phyloP scores from a whole-genome alignment of 1,139 yeast genomes.

The Yamadazyma sp. region DNA sequence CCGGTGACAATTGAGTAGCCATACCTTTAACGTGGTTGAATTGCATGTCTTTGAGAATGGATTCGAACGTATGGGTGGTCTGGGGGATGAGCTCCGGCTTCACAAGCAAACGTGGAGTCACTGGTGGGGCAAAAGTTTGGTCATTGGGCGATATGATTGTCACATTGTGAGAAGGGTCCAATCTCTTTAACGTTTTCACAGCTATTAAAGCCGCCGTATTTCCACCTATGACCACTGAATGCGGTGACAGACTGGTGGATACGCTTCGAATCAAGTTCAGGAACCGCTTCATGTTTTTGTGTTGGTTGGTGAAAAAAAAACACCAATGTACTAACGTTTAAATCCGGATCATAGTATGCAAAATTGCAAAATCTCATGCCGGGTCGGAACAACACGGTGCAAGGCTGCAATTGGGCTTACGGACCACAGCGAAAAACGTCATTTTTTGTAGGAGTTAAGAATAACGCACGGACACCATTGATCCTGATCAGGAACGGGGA shows the following conservation, averaged over 20 bases:
- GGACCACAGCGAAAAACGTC: no score
- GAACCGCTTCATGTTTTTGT: no score
- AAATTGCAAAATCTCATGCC: no score
- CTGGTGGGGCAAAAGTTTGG: slow-evolving; percentile 18
- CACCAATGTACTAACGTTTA: no score
- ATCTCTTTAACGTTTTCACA: slow-evolving; percentile 16
- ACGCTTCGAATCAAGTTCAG: not conserved
- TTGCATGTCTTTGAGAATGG: slow-evolving; percentile 3
- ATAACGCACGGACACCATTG: no score
- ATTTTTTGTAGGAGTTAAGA: no score
- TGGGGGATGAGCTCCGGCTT: slow-evolving; percentile 19
- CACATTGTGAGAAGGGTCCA: slow-evolving; percentile 9
- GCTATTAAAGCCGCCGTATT: slow-evolving; percentile 29
- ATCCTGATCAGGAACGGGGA: no score
- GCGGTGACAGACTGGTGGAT: not conserved
- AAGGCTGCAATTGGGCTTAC: no score
- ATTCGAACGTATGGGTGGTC: slow-evolving; percentile 16
- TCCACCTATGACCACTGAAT: slow-evolving; percentile 32
- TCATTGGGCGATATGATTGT: slow-evolving; percentile 19
- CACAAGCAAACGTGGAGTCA: slow-evolving; percentile 26
- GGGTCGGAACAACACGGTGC: no score
- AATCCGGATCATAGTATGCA: no score
- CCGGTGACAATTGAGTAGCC: slow-evolving; percentile 18
- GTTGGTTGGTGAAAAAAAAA: no score
- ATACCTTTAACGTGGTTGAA: slow-evolving; percentile 17